A percentile compares a stretch with the other conserved stretches of the same genome.
Conservation (phyloP, 371 early-diverging fungal species). For the Chytridiales sp. region DNA sequence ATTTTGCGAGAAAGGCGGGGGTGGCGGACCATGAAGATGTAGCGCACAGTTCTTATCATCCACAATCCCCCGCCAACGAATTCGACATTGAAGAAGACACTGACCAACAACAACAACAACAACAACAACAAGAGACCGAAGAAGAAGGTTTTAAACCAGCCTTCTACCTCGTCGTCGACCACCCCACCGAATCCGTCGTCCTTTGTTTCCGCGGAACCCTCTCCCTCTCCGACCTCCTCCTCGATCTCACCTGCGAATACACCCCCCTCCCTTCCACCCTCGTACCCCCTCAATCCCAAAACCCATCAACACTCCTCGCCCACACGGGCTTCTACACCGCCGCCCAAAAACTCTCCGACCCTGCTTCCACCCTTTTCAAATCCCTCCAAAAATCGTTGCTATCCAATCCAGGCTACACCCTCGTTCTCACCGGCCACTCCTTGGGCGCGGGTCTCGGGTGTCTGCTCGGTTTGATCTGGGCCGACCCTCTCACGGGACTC, state of each 20-base stretch:
- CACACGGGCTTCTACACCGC: slow-evolving; percentile 45
- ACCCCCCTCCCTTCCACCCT: slow-evolving; percentile 59
- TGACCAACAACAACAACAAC: not conserved
- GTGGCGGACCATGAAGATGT: no score
- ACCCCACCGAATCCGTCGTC: slow-evolving; percentile 55
- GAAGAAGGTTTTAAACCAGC: slow-evolving; percentile 27
- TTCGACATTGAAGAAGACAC: no score
- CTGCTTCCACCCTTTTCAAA: slow-evolving; percentile 25
- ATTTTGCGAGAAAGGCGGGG: no score
- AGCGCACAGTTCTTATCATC: no score
- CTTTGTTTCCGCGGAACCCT: slow-evolving; percentile 86
- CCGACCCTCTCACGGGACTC: slow-evolving; percentile 32
- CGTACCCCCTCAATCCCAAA: no score
- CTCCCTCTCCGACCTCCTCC: slow-evolving; percentile 66
- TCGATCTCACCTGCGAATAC: slow-evolving; percentile 84
- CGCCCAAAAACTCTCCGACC: slow-evolving; percentile 16
- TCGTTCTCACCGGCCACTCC: slow-evolving; percentile 45
- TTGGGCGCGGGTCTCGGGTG: slow-evolving; percentile 44
- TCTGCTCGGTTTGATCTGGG: slow-evolving; percentile 40
- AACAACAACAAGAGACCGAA: slow-evolving; percentile 15
- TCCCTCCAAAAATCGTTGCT: slow-evolving; percentile 28
- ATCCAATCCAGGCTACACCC: slow-evolving; percentile 33
- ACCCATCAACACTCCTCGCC: slow-evolving; percentile 22
- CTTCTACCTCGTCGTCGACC: slow-evolving; percentile 43
- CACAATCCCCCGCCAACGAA: no score